Base-by-base conservation (phyloP, 2,329 filamentous ascomycete genomes). In the Aspergillus vadensis region DNA sequence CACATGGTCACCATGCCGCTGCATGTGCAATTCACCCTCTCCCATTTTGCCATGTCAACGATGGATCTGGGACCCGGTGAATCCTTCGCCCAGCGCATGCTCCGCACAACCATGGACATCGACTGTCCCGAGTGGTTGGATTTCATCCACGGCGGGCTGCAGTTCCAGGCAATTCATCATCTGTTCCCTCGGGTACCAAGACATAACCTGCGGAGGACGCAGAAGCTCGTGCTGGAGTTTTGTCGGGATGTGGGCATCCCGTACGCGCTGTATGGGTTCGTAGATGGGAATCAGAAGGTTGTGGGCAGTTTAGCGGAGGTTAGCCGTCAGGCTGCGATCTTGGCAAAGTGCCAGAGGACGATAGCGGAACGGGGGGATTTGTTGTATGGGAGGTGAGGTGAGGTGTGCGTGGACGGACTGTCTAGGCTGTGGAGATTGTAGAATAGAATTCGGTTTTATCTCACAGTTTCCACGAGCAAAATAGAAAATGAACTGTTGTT, bases 31-130 rank as follows among this genome's bases (percentile, higher is more conserved):
- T 95, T 96, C 71, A 95, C 91, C 0, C 84, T 96, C n/a, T 94
- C 90, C 1, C 92, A 96, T 74, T 96, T 95, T 76, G 91, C 91
- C 61, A 96, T 96, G 92, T 92, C 90, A 67, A 96, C 92, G 0
- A 84, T 90, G 5, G 91, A 96, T 69, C 82, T 96, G 4, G 92
- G 92, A 0, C 87, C 89, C 0, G 80, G 86, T 53, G 92, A 96
- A 73, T 94, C 90, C 0, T 96, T 96, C 74, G 86, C 92, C 0
- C 92, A 96, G 76, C 90, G 88, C 73, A 94, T 95, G 88, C 82
- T 96, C 49, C 87, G 92, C 65, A 96, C 92, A 0, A 96, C 92
- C 6, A 96, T 96, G 92, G 91, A 96, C 65, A 87, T 96, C 14
- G 91, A 94, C 70, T 96, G 92, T 71, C 91, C 92, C 0, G 80